Base-by-base conservation (phyloP, 2,329 filamentous ascomycete species). In the Didymella arachidicola region DNA sequence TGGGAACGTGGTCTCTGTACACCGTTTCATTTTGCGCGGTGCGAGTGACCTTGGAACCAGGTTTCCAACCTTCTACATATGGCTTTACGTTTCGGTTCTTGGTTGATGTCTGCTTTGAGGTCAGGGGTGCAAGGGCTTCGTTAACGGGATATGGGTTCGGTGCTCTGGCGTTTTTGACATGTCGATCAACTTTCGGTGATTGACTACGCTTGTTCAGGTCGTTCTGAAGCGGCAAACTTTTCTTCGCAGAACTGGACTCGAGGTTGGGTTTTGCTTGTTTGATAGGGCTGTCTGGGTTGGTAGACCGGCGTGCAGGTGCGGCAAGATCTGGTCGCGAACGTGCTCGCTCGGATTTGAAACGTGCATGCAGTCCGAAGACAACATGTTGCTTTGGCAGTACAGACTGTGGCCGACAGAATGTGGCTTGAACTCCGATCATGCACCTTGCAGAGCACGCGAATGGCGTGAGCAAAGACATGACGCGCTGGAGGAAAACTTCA, bases 1-100 rank as follows among this genome's bases (percentile, higher is more conserved):
- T 7, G 11, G 7, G n/a, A 12, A 62, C 60, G 36, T 38, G 48
- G 10, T 29, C 48, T 45, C 62, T 55, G 16, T 61, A 50, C 8
- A 34, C 51, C 22, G 41, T 18, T 39, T 61, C 60, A 25, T 57
- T 22, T 6, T 29, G 30, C 29, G 48, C 36, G 12, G 55, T 57
- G 3, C 42, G 41, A 6, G 58, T n/a, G 2, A 18, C 51, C 18
- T 53, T 36, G 2, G 18, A 41, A 5, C 42, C 42, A 34, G 6
- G 4, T 6, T 11, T 34, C 42, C 29, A 49, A 11, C 26, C 19
- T 46, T n/a, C 29, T 19, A 22, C 29, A 8, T 18, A 26, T 34
- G 4, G 12, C 11, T n/a, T 42, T 11, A n/a, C 11, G 11, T 25
- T 25, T 25, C 6, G 41, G 6, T 43, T 25, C 22, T 8, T n/a